A percentile compares a stretch with the other conserved stretches of the same genome.
Evolutionary conservation across 192 early-diverging fungal genomes (phyloP).

Genomic region (Chytriomyces confervae): DNA sequence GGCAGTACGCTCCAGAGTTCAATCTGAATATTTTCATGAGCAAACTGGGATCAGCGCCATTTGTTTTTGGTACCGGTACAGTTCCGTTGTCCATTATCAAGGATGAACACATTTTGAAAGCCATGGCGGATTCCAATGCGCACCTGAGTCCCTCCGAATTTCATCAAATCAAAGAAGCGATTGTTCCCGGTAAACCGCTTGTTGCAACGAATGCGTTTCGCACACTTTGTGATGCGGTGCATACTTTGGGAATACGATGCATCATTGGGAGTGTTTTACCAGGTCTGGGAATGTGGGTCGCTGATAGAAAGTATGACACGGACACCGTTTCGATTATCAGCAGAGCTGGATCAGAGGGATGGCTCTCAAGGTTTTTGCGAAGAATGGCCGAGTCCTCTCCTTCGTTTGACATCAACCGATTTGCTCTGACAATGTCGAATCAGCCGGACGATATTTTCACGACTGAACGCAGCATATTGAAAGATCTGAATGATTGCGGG

Average conservation of each 20-base stretch:
- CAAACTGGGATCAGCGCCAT: background rate
- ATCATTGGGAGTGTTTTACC: conserved; percentile 17
- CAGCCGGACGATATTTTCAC: background rate
- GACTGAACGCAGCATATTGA: background rate
- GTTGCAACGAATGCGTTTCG: conserved; percentile 26
- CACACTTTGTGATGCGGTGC: conserved; percentile 16
- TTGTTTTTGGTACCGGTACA: background rate
- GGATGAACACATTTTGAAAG: conserved; percentile 22
- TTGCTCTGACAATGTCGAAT: background rate
- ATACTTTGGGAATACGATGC: conserved; percentile 16
- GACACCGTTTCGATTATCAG: conserved; percentile 2
- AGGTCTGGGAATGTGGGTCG: conserved; percentile 21
- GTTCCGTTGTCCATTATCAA: conserved; percentile 13
- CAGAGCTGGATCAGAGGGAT: conserved; percentile 16
- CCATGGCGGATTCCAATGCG: conserved; percentile 10
- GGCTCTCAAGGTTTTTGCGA: conserved; percentile 16
- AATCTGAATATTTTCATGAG: conserved; percentile 16
- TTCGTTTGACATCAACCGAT: conserved; percentile 20
- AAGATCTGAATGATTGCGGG: background rate
- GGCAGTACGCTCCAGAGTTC: conserved; percentile 14
- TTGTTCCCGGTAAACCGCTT: conserved; percentile 31
- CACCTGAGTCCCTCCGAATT: conserved; percentile 7
- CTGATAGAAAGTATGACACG: conserved; percentile 2
- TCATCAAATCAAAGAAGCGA: conserved; percentile 23
- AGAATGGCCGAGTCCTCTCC: conserved; percentile 2